Conservation (phyloP, 1,139 yeast genomes). For the Zygosaccharomyces sapae region DNA sequence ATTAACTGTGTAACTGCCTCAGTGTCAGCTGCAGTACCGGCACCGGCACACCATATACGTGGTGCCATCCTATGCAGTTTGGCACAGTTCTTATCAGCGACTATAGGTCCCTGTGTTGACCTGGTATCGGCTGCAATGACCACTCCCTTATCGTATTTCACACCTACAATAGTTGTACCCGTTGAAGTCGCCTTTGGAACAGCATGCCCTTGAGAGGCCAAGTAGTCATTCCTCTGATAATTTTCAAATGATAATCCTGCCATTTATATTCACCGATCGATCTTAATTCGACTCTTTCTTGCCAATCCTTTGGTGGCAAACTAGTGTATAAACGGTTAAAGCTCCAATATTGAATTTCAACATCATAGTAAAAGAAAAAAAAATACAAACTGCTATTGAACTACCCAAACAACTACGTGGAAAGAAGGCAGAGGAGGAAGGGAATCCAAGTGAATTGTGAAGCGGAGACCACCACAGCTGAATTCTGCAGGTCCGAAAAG, state of each 20-base stretch:
- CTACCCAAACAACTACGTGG: background rate
- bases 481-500: background rate
- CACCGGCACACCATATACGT: slow-evolving; percentile 98
- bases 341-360: background rate
- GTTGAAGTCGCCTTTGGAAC: slow-evolving; percentile 91
- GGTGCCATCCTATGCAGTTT: slow-evolving; percentile 91
- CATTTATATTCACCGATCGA: slow-evolving; percentile 42
- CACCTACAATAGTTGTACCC: slow-evolving; percentile 97
- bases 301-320: slow-evolving; percentile 13
- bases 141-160: slow-evolving; percentile 87
- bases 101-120: slow-evolving; percentile 93
- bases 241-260: slow-evolving; percentile 91
- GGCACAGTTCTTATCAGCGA: slow-evolving; percentile 97
- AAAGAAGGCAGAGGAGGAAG: background rate
- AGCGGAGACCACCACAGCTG: background rate
- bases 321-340: background rate
- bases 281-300: background rate
- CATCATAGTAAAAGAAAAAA: background rate
- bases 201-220: slow-evolving; percentile 67
- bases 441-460: background rate
- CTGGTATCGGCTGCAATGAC: slow-evolving; percentile 98
- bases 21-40: slow-evolving; percentile 99
- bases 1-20: slow-evolving; percentile 95
- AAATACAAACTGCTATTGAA: background rate
- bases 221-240: slow-evolving; percentile 76